phyloP scores from a whole-genome alignment of 106 monocot genomes.

The Dendrobium nobile region DNA sequence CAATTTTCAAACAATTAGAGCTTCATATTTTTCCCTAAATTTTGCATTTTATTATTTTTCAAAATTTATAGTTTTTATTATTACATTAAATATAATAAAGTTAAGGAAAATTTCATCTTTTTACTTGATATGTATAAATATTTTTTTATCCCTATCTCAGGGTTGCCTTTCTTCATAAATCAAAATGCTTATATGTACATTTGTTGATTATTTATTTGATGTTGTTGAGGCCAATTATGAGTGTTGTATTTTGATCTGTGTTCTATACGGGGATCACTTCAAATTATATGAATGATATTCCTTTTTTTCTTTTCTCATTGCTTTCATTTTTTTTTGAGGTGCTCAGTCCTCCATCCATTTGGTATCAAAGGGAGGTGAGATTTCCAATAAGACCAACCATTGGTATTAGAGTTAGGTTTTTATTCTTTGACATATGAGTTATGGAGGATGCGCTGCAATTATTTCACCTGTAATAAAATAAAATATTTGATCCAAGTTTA shows the following conservation, averaged over 20 bases:
- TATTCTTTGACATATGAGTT: not conserved
- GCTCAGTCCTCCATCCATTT: not conserved
- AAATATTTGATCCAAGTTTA: not conserved
- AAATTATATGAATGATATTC: not conserved
- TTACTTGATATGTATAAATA: too few species aligned
- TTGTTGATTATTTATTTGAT: not conserved
- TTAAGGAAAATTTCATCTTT: too few species aligned
- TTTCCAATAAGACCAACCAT: not conserved
- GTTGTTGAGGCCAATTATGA: not conserved
- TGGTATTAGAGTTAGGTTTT: not conserved
- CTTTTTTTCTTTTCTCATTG: not conserved
- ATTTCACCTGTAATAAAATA: not conserved
- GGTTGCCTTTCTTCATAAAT: not conserved
- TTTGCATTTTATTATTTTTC: too few species aligned
- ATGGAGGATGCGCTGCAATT: not conserved
- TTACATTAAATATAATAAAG: too few species aligned
- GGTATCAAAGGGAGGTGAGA: not conserved
- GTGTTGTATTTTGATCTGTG: not conserved
- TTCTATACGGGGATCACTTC: not conserved
- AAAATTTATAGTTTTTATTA: too few species aligned
- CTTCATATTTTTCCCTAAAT: too few species aligned
- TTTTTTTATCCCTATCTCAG: too few species aligned
- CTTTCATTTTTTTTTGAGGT: not conserved
- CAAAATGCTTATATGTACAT: not conserved
- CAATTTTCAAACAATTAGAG: too few species aligned